Percentiles rank a stretch among this genome's conserved stretches.
Evolutionary conservation across 768 basidiomycete species (phyloP).

Genomic region (Leucocoprinus sp.): DNA sequence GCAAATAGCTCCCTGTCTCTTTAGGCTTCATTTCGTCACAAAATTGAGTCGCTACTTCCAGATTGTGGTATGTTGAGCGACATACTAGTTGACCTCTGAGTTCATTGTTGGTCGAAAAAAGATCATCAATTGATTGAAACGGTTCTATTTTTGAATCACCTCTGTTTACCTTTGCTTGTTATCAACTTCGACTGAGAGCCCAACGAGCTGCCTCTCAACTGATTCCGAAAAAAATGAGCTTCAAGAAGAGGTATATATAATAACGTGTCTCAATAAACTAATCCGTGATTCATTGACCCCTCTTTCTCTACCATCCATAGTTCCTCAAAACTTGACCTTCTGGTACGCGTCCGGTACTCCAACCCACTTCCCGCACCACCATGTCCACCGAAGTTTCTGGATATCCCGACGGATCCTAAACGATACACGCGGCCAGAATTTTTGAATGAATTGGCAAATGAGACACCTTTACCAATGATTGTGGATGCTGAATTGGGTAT

Average conservation of each 20-base stretch:
- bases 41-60: no score
- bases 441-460: constrained; percentile 69
- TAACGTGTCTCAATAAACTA: neutral
- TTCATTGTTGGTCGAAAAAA: no score
- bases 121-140: neutral
- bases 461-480: constrained; percentile 87
- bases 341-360: constrained; percentile 87
- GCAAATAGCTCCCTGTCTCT: no score
- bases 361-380: constrained; percentile 95
- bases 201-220: neutral
- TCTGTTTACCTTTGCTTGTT: constrained; percentile 4
- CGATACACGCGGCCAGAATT: constrained; percentile 87
- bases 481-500: constrained; percentile 96
- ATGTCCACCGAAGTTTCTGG: constrained; percentile 91
- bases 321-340: constrained; percentile 77
- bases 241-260: constrained; percentile 43
- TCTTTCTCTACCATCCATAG: constrained; percentile 13
- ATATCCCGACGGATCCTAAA: constrained; percentile 83
- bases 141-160: constrained; percentile 2
- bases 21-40: no score
- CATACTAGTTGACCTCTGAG: no score
- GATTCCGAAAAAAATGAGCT: constrained; percentile 30
- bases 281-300: neutral
- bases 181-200: neutral
- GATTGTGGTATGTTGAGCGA: no score